Evolutionary conservation across 805 yeast species (phyloP).

Genomic region (Zygosaccharomyces bailii): DNA sequence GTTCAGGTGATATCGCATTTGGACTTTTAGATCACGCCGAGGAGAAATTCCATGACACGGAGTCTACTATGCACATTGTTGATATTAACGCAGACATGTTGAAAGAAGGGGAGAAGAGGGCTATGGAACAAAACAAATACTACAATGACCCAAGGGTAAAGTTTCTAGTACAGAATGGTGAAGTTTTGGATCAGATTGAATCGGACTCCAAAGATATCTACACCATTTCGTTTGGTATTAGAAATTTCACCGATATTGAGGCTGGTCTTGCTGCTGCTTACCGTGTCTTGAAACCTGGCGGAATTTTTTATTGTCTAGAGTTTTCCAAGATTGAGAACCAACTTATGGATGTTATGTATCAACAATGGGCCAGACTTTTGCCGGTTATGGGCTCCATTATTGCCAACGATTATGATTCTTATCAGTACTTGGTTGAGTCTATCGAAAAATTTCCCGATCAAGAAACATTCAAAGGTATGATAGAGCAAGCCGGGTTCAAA

Average conservation of each 20-base stretch:
- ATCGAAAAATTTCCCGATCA: constrained; percentile 89
- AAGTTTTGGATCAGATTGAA: constrained; percentile 74
- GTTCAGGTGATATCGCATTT: constrained; percentile 97
- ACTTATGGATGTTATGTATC: constrained; percentile 69
- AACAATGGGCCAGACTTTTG: constrained; percentile 79
- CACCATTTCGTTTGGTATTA: constrained; percentile 95
- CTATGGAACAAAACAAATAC: constrained; percentile 55
- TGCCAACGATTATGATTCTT: constrained; percentile 93
- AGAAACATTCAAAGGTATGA: constrained; percentile 86
- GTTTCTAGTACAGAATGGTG: constrained; percentile 91
- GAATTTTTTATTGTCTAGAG: constrained; percentile 94
- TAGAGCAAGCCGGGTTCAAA: constrained; percentile 93
- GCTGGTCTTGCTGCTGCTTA: constrained; percentile 94
- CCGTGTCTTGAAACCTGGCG: constrained; percentile 94
- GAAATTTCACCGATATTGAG: constrained; percentile 93
- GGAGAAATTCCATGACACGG: constrained; percentile 65
- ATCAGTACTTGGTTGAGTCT: constrained; percentile 93
- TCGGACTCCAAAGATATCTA: constrained; percentile 90
- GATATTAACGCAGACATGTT: constrained; percentile 97
- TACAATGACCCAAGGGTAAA: constrained; percentile 53
- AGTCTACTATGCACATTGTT: constrained; percentile 81
- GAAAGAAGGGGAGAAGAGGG: constrained; percentile 82
- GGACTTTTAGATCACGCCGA: constrained; percentile 92
- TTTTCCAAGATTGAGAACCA: constrained; percentile 88
- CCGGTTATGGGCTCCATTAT: constrained; percentile 95